Conservation (phyloP, 148 eudicot species). For the Chenopodium album region DNA sequence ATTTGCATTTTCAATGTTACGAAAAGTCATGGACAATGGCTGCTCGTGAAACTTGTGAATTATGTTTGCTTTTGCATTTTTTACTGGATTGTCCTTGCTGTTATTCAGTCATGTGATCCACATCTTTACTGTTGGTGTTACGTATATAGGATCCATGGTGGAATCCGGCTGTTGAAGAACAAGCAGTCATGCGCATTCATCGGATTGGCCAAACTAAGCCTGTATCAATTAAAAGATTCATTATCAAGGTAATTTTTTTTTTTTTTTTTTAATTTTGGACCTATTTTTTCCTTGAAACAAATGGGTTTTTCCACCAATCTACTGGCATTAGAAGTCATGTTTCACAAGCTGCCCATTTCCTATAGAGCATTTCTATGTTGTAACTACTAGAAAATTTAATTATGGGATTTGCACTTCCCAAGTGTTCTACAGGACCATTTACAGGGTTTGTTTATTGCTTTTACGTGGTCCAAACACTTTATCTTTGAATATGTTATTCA, state of each 20-base stretch:
- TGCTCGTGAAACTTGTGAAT: background rate
- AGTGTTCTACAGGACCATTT: too few species aligned
- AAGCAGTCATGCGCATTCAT: constrained; percentile 99
- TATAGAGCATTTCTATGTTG: background rate
- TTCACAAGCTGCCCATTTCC: background rate
- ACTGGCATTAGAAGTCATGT: background rate
- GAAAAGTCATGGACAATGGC: background rate
- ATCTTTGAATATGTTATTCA: background rate
- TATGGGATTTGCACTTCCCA: background rate
- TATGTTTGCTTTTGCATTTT: background rate
- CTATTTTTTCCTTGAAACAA: background rate
- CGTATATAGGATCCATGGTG: constrained; percentile 94
- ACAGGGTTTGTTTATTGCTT: background rate
- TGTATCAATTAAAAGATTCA: constrained; percentile 82
- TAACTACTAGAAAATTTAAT: background rate
- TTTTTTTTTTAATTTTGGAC: background rate
- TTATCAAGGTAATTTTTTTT: constrained; percentile 62
- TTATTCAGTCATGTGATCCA: background rate
- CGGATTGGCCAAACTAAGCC: constrained; percentile 93
- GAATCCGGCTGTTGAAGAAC: constrained; percentile 99
- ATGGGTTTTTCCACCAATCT: background rate
- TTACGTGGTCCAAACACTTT: background rate
- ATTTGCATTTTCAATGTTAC: background rate
- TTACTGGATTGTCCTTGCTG: background rate
- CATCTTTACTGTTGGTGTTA: constrained; percentile 13